phyloP scores from a whole-genome alignment of 129 eudicot genomes.

The Lactuca saligna region DNA sequence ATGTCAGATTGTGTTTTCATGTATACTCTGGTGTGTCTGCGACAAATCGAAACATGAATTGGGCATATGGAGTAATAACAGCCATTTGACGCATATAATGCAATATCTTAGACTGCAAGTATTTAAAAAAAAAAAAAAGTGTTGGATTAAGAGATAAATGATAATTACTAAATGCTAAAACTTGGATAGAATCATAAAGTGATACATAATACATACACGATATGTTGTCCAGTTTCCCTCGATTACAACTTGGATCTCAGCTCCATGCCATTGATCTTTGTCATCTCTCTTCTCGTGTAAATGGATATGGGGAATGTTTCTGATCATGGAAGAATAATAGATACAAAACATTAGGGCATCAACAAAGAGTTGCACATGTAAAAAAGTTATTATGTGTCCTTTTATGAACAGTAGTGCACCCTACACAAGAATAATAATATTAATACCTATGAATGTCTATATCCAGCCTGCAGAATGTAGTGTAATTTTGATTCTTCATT shows the following conservation, averaged over 20 bases:
- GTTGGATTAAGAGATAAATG: not conserved
- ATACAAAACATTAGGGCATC: constrained; percentile 16
- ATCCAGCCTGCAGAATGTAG: constrained; percentile 92
- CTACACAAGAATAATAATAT: constrained; percentile 14
- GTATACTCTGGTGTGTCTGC: constrained; percentile 85
- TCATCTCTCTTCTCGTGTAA: constrained; percentile 80
- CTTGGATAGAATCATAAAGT: constrained; percentile 3
- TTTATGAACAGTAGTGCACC: constrained; percentile 3
- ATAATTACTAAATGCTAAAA: not conserved
- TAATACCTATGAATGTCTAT: constrained; percentile 84
- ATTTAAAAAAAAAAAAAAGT: not conserved
- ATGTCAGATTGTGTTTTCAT: not conserved
- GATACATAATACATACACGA: constrained; percentile 56
- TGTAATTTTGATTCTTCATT: constrained; percentile 78
- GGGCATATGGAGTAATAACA: constrained; percentile 98
- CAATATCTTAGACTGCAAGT: constrained; percentile 91
- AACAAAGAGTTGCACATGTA: not conserved
- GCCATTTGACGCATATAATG: constrained; percentile 99
- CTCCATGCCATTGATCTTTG: constrained; percentile 94
- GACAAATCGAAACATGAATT: constrained; percentile 80
- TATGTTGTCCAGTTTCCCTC: constrained; percentile 99
- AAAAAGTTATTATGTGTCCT: not conserved
- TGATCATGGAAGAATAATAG: constrained; percentile 20
- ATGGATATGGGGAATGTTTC: constrained; percentile 94
- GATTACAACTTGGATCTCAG: constrained; percentile 97